Conservation (phyloP, 1,139 yeast species). For the Debaryomyces subglobosus region DNA sequence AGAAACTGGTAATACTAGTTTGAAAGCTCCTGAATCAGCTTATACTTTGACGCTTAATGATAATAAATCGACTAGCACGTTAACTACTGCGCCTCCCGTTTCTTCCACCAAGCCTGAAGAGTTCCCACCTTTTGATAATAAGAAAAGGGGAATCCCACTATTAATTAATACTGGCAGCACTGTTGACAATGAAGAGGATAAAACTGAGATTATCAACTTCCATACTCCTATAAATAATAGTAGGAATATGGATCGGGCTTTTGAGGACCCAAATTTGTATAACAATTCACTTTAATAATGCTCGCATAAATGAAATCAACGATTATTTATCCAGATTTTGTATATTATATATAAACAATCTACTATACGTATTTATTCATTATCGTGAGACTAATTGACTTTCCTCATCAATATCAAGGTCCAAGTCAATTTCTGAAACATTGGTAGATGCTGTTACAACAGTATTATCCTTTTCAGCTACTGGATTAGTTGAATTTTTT, state of each 20-base stretch:
- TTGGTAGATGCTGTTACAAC: slow-evolving; percentile 4
- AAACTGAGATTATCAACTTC: slow-evolving; percentile 16
- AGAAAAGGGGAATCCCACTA: slow-evolving; percentile 11
- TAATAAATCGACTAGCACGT: slow-evolving; percentile 2
- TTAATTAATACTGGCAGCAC: slow-evolving; percentile 15
- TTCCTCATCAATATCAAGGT: neutral
- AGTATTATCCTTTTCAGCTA: slow-evolving; percentile 1
- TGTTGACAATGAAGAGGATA: slow-evolving; percentile 9
- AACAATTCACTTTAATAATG: neutral
- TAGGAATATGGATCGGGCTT: neutral
- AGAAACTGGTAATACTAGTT: slow-evolving; percentile 9
- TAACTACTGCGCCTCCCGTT: neutral
- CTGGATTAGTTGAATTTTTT: slow-evolving; percentile 1
- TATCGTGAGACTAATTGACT: neutral
- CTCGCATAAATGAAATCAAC: neutral
- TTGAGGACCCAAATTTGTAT: neutral
- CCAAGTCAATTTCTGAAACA: slow-evolving; percentile 4
- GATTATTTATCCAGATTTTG: neutral
- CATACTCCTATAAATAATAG: slow-evolving; percentile 14
- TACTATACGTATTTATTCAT: neutral
- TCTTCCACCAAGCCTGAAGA: neutral
- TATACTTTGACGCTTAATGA: slow-evolving; percentile 1
- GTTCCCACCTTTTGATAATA: neutral
- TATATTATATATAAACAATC: neutral
- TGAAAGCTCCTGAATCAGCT: slow-evolving; percentile 9